A percentile compares a stretch with the other conserved stretches of the same genome.
Evolutionary conservation across 257 asterid genomes (phyloP).

Genomic region (Solanum infundibuliforme): DNA sequence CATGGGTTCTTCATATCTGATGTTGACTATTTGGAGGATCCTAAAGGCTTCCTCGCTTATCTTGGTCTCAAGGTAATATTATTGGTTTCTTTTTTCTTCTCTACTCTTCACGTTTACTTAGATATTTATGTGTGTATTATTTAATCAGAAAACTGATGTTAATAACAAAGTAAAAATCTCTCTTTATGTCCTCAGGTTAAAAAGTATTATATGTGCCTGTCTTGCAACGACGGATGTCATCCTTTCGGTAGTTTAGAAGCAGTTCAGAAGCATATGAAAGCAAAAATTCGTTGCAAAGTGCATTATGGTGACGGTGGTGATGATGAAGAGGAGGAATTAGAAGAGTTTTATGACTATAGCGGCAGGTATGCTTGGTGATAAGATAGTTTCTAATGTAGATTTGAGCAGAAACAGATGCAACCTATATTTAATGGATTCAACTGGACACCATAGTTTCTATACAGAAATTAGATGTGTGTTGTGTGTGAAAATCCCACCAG

Average conservation of each 20-base stretch:
- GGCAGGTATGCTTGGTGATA: slow-evolving; percentile 44
- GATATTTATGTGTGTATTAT: background rate
- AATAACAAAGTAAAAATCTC: background rate
- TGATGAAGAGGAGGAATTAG: slow-evolving; percentile 63
- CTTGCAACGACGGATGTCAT: background rate
- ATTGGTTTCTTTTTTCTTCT: background rate
- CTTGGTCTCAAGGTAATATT: slow-evolving; percentile 55
- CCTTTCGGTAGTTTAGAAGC: background rate
- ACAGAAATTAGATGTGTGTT: background rate
- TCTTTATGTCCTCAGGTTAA: background rate
- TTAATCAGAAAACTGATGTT: background rate
- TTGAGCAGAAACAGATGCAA: background rate
- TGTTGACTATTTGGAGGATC: slow-evolving; percentile 70
- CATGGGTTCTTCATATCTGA: slow-evolving; percentile 91
- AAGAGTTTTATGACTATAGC: slow-evolving; percentile 83
- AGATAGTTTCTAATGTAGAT: background rate
- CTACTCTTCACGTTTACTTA: background rate
- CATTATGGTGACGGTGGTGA: background rate
- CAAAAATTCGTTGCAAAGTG: background rate
- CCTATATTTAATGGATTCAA: background rate
- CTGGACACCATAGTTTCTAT: background rate
- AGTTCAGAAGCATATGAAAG: background rate
- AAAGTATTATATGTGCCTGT: background rate
- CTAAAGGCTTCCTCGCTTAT: slow-evolving; percentile 75
- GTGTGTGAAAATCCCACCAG: background rate